Evolutionary conservation across 139 green algal species (phyloP).

Genomic region (Penium margaritaceum): DNA sequence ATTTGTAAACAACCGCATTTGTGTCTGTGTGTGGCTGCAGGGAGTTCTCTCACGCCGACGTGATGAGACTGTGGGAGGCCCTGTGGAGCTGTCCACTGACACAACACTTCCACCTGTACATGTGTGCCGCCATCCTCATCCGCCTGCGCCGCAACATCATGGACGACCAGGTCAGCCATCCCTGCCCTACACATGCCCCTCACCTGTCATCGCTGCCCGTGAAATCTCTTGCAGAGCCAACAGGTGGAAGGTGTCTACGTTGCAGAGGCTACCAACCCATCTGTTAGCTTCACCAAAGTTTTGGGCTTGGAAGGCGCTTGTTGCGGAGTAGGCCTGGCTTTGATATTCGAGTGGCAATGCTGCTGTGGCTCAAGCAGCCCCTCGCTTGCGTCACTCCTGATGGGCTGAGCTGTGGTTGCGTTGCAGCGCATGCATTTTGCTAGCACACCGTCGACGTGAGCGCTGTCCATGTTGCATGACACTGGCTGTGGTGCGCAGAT

Average conservation of each 20-base stretch:
- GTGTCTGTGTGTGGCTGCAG: no score
- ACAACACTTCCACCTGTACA: slow-evolving; percentile 72
- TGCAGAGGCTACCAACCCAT: no score
- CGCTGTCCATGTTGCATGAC: no score
- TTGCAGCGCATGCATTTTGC: background rate
- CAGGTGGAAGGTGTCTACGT: no score
- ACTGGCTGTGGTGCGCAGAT: slow-evolving; percentile 39
- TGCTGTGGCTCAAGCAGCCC: background rate
- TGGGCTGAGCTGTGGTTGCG: background rate
- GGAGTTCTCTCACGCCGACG: slow-evolving; percentile 76
- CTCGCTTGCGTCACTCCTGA: background rate
- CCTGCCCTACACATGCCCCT: no score
- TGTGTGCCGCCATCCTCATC: slow-evolving; percentile 68
- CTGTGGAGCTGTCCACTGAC: slow-evolving; percentile 60
- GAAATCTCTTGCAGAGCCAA: no score
- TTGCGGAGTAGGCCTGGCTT: background rate
- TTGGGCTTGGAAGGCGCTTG: background rate
- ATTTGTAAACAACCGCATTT: no score
- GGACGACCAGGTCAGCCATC: slow-evolving; percentile 22
- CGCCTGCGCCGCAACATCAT: slow-evolving; percentile 63
- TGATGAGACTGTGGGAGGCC: slow-evolving; percentile 78
- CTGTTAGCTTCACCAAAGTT: no score
- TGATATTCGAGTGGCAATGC: background rate
- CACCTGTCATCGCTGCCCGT: no score
- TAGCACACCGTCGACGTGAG: background rate